Percentiles rank a stretch among this genome's conserved stretches.
These are phyloP conservation scores for Emericellopsis cladophorae DNA, from an alignment of 2,329 filamentous ascomycete genomes.

Conservation along the genomic window DNA sequence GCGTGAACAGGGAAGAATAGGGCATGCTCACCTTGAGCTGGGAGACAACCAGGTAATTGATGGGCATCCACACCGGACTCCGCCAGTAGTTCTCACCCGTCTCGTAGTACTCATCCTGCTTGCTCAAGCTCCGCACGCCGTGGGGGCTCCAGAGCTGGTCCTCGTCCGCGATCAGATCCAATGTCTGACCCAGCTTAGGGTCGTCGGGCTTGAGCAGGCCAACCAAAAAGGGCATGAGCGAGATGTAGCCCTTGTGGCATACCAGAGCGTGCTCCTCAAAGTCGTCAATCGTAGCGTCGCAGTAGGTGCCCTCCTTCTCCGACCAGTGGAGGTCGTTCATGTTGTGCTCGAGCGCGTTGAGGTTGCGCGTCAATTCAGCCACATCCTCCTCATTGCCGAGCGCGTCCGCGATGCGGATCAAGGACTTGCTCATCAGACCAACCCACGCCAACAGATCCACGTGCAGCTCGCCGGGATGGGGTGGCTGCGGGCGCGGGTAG, in stretches of 20 bases:
- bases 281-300: conserved; percentile 88
- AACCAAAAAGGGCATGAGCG: conserved; percentile 81
- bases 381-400: conserved; percentile 70
- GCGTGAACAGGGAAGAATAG: not conserved
- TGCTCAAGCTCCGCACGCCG: conserved; percentile 83
- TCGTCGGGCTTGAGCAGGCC: conserved; percentile 66
- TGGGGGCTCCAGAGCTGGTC: conserved; percentile 81
- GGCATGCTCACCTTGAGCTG: conserved; percentile 55
- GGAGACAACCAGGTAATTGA: conserved; percentile 79
- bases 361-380: conserved; percentile 55
- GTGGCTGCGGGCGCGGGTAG: conserved; percentile 86
- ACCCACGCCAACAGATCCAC: conserved; percentile 94
- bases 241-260: conserved; percentile 95
- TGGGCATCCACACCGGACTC: conserved; percentile 88
- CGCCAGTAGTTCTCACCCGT: conserved; percentile 97
- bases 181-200: conserved; percentile 57
- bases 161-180: conserved; percentile 69
- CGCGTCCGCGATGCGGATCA: conserved; percentile 65
- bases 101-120: conserved; percentile 69
- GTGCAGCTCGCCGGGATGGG: conserved; percentile 90
- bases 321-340: conserved; percentile 92
- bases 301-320: conserved; percentile 68
- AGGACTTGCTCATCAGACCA: conserved; percentile 85
- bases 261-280: conserved; percentile 84
- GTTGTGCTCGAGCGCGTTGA: conserved; percentile 70